phyloP scores from a whole-genome alignment of 1,284 basidiomycete species.

The Psilocybe mexicana region DNA sequence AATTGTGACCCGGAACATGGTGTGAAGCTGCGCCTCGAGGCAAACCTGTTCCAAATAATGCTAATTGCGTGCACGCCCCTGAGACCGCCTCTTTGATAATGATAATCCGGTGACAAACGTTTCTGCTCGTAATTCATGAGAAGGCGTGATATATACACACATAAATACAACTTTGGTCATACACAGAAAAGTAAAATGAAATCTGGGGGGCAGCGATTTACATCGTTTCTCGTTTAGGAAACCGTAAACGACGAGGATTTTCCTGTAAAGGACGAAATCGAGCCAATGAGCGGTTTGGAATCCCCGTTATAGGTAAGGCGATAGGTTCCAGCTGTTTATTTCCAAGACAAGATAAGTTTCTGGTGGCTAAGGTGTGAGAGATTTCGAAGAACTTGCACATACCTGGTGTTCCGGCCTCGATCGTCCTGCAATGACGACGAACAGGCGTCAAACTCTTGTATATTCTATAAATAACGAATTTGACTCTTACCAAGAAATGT shows the following conservation, averaged over 20 bases:
- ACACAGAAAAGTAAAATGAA: not conserved
- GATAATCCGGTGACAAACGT: not conserved
- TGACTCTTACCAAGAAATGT: constrained; percentile 59
- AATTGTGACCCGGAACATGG: constrained; percentile 29
- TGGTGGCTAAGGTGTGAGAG: constrained; percentile 8
- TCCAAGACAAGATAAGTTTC: constrained; percentile 8
- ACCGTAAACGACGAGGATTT: constrained; percentile 63
- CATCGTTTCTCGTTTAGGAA: constrained; percentile 28
- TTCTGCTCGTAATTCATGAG: too few species aligned
- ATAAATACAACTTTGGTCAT: not conserved
- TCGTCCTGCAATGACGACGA: constrained; percentile 17
- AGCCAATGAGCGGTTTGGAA: constrained; percentile 63
- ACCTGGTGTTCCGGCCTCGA: constrained; percentile 55
- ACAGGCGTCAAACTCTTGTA: constrained; percentile 5
- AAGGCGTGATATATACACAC: too few species aligned
- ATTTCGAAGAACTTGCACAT: constrained; percentile 21
- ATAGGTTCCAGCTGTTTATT: constrained; percentile 61
- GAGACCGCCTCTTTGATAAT: not conserved
- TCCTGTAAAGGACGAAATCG: constrained; percentile 62
- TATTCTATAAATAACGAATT: not conserved
- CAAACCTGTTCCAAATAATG: constrained; percentile 12
- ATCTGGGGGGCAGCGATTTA: not conserved
- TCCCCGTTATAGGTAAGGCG: constrained; percentile 75
- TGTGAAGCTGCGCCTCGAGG: constrained; percentile 32
- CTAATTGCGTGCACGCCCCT: constrained; percentile 8